A percentile compares a stretch with the other conserved stretches of the same genome.
Evolutionary conservation across 2,329 filamentous ascomycete genomes (phyloP).

Genomic region (Verticillium tricorpus): DNA sequence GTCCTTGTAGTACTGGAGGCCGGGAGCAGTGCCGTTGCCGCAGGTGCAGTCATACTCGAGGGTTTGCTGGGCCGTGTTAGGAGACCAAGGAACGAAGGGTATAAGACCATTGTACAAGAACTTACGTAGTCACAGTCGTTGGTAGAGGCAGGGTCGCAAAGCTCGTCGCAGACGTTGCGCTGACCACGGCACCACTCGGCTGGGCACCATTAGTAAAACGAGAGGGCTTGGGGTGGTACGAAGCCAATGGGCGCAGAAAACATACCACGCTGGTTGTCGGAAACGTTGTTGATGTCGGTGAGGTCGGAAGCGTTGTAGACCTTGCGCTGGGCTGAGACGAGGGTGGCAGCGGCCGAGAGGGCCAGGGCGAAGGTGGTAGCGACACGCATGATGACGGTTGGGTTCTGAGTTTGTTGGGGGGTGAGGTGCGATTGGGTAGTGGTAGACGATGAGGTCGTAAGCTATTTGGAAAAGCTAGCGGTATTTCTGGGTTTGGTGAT

Average conservation of each 20-base stretch:
- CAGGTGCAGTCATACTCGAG: slow-evolving; percentile 47
- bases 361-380: slow-evolving; percentile 9
- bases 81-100: neutral
- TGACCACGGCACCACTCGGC: slow-evolving; percentile 49
- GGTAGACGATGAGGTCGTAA: neutral
- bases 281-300: slow-evolving; percentile 4
- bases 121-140: slow-evolving; percentile 46
- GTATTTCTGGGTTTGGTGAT: neutral
- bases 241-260: neutral
- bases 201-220: slow-evolving; percentile 16
- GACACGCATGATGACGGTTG: slow-evolving; percentile 11
- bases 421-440: neutral
- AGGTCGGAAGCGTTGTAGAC: slow-evolving; percentile 8
- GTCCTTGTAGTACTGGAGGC: slow-evolving; percentile 48
- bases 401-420: neutral
- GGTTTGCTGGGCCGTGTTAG: slow-evolving; percentile 24
- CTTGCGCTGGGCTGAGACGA: slow-evolving; percentile 13
- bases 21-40: slow-evolving; percentile 42
- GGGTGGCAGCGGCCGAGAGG: slow-evolving; percentile 8
- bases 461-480: neutral
- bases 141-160: slow-evolving; percentile 35
- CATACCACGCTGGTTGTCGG: slow-evolving; percentile 7
- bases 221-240: neutral
- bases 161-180: slow-evolving; percentile 42
- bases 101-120: slow-evolving; percentile 2